phyloP scores from a whole-genome alignment of 2,329 filamentous ascomycete species.

The Cucurbitaria berberidis region DNA sequence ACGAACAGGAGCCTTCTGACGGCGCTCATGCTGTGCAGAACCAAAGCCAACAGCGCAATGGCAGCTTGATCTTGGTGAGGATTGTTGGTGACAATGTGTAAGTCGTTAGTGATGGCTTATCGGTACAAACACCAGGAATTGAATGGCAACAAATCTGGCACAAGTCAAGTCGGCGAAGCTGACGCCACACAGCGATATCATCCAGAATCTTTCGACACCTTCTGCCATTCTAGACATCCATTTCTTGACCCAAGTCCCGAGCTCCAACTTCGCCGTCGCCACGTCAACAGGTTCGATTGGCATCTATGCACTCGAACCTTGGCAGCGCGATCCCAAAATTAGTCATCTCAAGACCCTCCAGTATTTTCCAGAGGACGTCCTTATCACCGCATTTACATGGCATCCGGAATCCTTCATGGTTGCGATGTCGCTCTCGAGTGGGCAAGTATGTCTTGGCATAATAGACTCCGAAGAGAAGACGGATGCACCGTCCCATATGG shows the following conservation, averaged over 20 bases:
- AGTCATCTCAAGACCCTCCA: constrained; percentile 51
- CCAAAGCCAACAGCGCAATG: constrained; percentile 69
- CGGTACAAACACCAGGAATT: neutral
- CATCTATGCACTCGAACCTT: constrained; percentile 61
- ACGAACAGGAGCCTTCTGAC: constrained; percentile 20
- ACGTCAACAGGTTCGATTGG: constrained; percentile 76
- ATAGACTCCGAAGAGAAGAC: constrained; percentile 36
- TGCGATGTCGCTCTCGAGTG: constrained; percentile 74
- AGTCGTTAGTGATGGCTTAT: constrained; percentile 38
- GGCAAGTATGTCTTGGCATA: constrained; percentile 57
- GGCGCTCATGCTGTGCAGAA: constrained; percentile 24
- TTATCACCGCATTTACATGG: constrained; percentile 78
- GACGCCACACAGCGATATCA: constrained; percentile 34
- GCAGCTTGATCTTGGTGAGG: constrained; percentile 73
- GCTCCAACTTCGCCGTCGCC: constrained; percentile 70
- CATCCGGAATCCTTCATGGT: constrained; percentile 65
- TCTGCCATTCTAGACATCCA: constrained; percentile 85
- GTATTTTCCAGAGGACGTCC: constrained; percentile 62
- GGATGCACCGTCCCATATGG: constrained; percentile 17
- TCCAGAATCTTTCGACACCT: constrained; percentile 67
- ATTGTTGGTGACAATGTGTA: constrained; percentile 63
- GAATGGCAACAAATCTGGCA: neutral
- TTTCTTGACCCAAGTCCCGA: constrained; percentile 64
- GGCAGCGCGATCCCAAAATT: constrained; percentile 18
- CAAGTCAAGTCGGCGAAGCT: neutral